These are phyloP conservation scores for Monilinia fructicola DNA, from an alignment of 2,329 filamentous ascomycete genomes.

Conservation along the genomic window DNA sequence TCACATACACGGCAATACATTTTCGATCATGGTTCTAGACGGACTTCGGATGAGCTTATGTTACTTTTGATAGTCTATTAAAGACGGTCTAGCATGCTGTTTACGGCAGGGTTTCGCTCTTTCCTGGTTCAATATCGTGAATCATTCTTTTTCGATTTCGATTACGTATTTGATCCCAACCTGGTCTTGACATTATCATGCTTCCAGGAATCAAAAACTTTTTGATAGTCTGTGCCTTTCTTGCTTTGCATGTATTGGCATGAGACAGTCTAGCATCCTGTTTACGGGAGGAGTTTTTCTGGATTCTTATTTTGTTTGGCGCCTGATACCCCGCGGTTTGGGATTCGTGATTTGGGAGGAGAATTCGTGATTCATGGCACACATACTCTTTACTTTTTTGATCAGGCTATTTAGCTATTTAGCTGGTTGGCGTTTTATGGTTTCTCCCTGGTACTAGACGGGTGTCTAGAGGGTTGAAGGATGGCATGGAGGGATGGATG, in stretches of 20 bases:
- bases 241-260: constrained; percentile 10
- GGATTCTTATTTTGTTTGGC: constrained; percentile 24
- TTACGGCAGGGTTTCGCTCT: constrained; percentile 42
- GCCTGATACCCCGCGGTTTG: constrained; percentile 11
- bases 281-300: constrained; percentile 41
- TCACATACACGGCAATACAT: constrained; percentile 43
- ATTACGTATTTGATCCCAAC: constrained; percentile 26
- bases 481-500: constrained; percentile 2
- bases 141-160: constrained; percentile 29
- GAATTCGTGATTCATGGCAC: constrained; percentile 16
- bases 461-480: constrained; percentile 19
- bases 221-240: constrained; percentile 40
- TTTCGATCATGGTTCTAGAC: constrained; percentile 32
- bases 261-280: constrained; percentile 42
- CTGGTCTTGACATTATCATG: constrained; percentile 29
- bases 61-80: constrained; percentile 42
- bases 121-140: constrained; percentile 25
- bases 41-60: constrained; percentile 33
- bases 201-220: constrained; percentile 33
- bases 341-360: constrained; percentile 1
- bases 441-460: constrained; percentile 18
- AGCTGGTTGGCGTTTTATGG: constrained; percentile 16
- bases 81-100: constrained; percentile 43
- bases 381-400: not conserved
- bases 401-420: constrained; percentile 4